phyloP scores from a whole-genome alignment of 2,329 filamentous ascomycete species.

The Paecilomyces sp. region DNA sequence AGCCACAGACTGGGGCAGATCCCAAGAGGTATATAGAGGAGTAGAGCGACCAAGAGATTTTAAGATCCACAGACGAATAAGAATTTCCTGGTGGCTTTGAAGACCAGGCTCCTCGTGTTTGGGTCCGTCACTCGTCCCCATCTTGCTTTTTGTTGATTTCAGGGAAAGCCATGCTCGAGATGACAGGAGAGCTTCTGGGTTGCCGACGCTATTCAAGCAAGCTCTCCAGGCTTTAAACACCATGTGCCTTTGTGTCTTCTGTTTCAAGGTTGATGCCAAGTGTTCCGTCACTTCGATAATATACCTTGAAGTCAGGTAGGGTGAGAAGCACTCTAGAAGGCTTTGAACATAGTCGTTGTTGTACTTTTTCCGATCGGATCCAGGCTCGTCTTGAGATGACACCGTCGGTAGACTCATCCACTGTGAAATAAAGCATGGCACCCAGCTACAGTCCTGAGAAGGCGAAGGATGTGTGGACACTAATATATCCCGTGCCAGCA shows the following conservation, averaged over 20 bases:
- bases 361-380: not conserved
- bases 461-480: conserved; percentile 15
- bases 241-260: conserved; percentile 8
- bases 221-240: conserved; percentile 24
- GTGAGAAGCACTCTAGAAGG: conserved; percentile 16
- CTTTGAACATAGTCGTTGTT: conserved; percentile 8
- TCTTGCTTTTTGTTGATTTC: not conserved
- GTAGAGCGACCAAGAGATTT: conserved; percentile 17
- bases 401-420: conserved; percentile 14
- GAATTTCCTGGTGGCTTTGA: conserved; percentile 17
- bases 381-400: conserved; percentile 1
- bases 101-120: not conserved
- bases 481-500: conserved; percentile 23
- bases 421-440: conserved; percentile 18
- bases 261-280: conserved; percentile 15
- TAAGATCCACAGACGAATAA: conserved; percentile 27
- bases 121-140: not conserved
- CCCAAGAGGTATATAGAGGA: conserved; percentile 12
- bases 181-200: conserved; percentile 13
- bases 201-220: conserved; percentile 15
- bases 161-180: conserved; percentile 20
- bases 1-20: conserved; percentile 12
- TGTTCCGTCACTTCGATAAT: conserved; percentile 26
- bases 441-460: conserved; percentile 12
- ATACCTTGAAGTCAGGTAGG: conserved; percentile 16